Evolutionary conservation across 164 flowering plant species (phyloP).

Genomic region (Tinospora cordifolia): DNA sequence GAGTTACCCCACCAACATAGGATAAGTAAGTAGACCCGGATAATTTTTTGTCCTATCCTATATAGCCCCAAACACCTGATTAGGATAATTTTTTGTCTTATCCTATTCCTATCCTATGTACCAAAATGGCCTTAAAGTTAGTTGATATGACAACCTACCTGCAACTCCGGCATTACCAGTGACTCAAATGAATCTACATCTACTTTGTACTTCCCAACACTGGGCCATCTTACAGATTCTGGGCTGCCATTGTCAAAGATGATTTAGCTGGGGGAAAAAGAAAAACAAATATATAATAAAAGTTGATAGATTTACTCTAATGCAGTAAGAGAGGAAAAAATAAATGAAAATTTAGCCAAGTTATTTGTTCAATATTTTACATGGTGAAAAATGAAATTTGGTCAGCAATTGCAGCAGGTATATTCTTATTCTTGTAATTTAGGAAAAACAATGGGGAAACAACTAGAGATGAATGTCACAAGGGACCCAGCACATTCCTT

Average conservation of each 20-base stretch:
- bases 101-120: too few relatives aligned
- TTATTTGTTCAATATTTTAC: background rate
- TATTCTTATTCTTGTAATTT: background rate
- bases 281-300: background rate
- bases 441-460: background rate
- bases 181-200: conserved; percentile 79
- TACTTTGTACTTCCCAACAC: conserved; percentile 74
- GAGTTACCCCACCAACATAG: too few relatives aligned
- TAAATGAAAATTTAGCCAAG: background rate
- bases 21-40: too few relatives aligned
- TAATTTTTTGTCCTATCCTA: too few relatives aligned
- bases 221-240: conserved; percentile 69
- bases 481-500: too few relatives aligned
- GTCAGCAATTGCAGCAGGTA: background rate
- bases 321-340: background rate
- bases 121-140: too few relatives aligned
- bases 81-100: too few relatives aligned
- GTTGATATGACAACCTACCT: conserved; percentile 35
- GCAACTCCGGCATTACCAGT: conserved; percentile 70
- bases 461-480: background rate
- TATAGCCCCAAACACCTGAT: too few relatives aligned
- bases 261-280: conserved; percentile 5
- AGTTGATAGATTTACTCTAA: background rate
- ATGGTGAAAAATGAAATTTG: background rate
- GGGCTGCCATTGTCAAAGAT: conserved; percentile 38